phyloP scores from a whole-genome alignment of 164 flowering plant species.

The Hamamelis virginiana region DNA sequence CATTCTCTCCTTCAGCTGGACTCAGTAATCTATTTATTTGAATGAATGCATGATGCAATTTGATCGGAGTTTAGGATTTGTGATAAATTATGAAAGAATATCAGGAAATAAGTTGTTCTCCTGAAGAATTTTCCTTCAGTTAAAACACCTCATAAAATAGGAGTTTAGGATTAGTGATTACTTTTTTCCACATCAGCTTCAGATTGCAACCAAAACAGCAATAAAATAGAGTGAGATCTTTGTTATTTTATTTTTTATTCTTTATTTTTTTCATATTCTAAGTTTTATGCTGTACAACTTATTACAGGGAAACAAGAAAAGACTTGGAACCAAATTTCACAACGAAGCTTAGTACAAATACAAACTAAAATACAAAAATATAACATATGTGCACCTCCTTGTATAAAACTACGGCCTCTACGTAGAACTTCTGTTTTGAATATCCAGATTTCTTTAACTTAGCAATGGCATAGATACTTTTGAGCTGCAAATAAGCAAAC shows the following conservation, averaged over 20 bases:
- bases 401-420: slow-evolving; percentile 66
- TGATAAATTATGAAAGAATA: not conserved
- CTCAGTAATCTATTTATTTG: too few relatives aligned
- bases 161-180: not conserved
- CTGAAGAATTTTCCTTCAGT: not conserved
- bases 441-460: slow-evolving; percentile 82
- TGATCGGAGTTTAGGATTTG: not conserved
- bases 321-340: not conserved
- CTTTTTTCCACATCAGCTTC: not conserved
- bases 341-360: not conserved
- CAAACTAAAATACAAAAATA: not conserved
- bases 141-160: not conserved
- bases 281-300: too few relatives aligned
- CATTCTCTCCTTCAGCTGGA: too few relatives aligned
- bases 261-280: too few relatives aligned
- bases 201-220: not conserved
- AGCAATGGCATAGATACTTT: slow-evolving; percentile 81
- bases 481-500: slow-evolving; percentile 52
- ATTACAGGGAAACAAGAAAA: too few relatives aligned
- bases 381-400: slow-evolving; percentile 56
- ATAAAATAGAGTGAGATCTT: not conserved
- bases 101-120: not conserved
- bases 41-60: not conserved
- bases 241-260: too few relatives aligned
- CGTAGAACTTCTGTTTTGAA: slow-evolving; percentile 65